A percentile compares a stretch with the other conserved stretches of the same genome.
phyloP scores from a whole-genome alignment of 768 basidiomycete species.

The Saitozyma podzolica region DNA sequence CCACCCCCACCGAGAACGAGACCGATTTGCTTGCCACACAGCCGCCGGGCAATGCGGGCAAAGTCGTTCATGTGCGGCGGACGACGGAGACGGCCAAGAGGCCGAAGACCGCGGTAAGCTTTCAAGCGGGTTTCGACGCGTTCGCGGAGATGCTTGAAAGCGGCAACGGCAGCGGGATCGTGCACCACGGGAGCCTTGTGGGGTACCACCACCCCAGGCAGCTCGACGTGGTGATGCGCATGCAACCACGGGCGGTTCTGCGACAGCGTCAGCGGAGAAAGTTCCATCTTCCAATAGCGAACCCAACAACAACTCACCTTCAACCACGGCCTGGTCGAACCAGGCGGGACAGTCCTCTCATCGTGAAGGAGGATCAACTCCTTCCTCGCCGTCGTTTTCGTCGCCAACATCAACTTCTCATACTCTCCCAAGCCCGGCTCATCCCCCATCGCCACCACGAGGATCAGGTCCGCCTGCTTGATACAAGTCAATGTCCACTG shows the following conservation, averaged over 20 bases:
- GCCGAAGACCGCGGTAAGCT: slow-evolving; percentile 72
- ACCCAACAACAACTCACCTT: slow-evolving; percentile 60
- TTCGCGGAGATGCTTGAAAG: slow-evolving; percentile 88
- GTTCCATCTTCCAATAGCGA: neutral
- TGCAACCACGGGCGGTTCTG: slow-evolving; percentile 95
- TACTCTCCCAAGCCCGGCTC: slow-evolving; percentile 85
- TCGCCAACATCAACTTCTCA: slow-evolving; percentile 80
- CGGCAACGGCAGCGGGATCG: slow-evolving; percentile 83
- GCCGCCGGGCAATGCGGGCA: slow-evolving; percentile 79
- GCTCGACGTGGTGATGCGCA: slow-evolving; percentile 91
- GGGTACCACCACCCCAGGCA: slow-evolving; percentile 56
- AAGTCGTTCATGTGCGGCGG: slow-evolving; percentile 88
- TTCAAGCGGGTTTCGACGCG: slow-evolving; percentile 85
- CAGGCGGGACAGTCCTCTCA: slow-evolving; percentile 80
- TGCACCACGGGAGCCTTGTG: slow-evolving; percentile 59
- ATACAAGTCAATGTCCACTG: slow-evolving; percentile 99
- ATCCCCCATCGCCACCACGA: slow-evolving; percentile 73
- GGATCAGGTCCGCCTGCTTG: slow-evolving; percentile 63
- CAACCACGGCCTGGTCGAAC: slow-evolving; percentile 93
- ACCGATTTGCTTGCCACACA: slow-evolving; percentile 91
- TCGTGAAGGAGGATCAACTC: slow-evolving; percentile 92
- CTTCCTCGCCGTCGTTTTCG: slow-evolving; percentile 98
- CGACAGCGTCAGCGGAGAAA: neutral
- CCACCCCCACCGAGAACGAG: slow-evolving; percentile 97
- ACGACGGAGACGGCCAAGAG: slow-evolving; percentile 67